Percentiles rank a stretch among this genome's conserved stretches.
These are phyloP conservation scores for Populus hybrid DNA, from an alignment of 441 rosid species.

Conservation along the genomic window DNA sequence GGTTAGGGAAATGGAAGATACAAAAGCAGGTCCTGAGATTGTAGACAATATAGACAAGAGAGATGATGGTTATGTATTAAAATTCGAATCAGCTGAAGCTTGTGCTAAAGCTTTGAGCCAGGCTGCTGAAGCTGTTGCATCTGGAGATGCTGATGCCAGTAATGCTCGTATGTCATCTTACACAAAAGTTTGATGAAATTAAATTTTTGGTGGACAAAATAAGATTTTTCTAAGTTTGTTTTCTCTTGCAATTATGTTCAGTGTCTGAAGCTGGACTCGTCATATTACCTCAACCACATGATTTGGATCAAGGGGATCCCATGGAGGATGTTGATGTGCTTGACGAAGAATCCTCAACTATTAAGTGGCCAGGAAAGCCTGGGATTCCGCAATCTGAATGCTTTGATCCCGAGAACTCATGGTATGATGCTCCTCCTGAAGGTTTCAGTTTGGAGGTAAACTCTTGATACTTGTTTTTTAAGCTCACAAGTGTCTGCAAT, in stretches of 20 bases:
- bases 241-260: constrained; percentile 22
- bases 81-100: constrained; percentile 69
- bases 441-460: constrained; percentile 78
- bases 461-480: not conserved
- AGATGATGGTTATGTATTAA: constrained; percentile 34
- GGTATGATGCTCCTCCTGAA: constrained; percentile 83
- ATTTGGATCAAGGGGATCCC: constrained; percentile 34
- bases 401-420: constrained; percentile 77
- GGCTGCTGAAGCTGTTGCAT: constrained; percentile 75
- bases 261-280: constrained; percentile 74
- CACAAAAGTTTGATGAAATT: not conserved
- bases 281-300: constrained; percentile 49
- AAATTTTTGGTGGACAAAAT: constrained; percentile 6
- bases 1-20: constrained; percentile 36
- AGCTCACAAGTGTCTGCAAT: not conserved
- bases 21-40: constrained; percentile 18
- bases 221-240: not conserved
- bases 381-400: constrained; percentile 49
- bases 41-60: constrained; percentile 19
- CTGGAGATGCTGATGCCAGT: constrained; percentile 48
- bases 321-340: constrained; percentile 30
- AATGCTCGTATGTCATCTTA: constrained; percentile 54
- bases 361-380: constrained; percentile 70
- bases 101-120: constrained; percentile 70
- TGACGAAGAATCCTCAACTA: constrained; percentile 43